These are phyloP conservation scores for Capsicum baccatum DNA, from an alignment of 257 asterid genomes.

Conservation along the genomic window DNA sequence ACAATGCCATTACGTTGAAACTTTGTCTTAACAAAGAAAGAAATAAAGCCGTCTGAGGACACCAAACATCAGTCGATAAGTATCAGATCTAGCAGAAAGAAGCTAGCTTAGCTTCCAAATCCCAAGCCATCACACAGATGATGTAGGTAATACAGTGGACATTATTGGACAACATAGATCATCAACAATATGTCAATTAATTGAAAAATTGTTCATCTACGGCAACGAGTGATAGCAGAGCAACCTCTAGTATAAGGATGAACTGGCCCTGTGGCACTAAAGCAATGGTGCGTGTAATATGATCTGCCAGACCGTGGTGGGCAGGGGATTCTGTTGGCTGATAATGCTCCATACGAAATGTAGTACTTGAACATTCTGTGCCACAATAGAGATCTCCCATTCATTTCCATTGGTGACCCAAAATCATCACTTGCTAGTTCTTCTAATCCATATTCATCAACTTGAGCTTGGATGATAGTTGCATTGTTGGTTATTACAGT, in stretches of 20 bases:
- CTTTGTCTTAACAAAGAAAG: neutral
- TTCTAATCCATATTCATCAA: slow-evolving; percentile 38
- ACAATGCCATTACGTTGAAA: neutral
- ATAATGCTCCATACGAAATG: slow-evolving; percentile 79
- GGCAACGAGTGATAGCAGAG: slow-evolving; percentile 87
- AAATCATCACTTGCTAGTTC: slow-evolving; percentile 39
- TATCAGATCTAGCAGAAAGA: neutral
- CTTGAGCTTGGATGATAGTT: slow-evolving; percentile 33
- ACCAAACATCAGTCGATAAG: neutral
- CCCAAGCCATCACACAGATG: neutral
- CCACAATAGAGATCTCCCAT: slow-evolving; percentile 74
- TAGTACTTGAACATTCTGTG: slow-evolving; percentile 44
- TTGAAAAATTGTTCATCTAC: slow-evolving; percentile 41
- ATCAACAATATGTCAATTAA: neutral
- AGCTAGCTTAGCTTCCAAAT: neutral
- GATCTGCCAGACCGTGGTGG: slow-evolving; percentile 92
- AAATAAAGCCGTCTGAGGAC: neutral
- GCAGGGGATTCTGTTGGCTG: slow-evolving; percentile 75
- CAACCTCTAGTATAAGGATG: slow-evolving; percentile 83
- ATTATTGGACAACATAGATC: neutral
- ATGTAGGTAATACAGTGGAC: neutral
- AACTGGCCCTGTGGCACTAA: slow-evolving; percentile 65
- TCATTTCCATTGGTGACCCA: slow-evolving; percentile 49
- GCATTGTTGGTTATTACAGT: neutral
- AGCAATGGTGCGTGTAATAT: slow-evolving; percentile 76